Percentiles rank a stretch among this genome's conserved stretches.
These are phyloP conservation scores for Babesia sp. DNA, from an alignment of 169 alveolate genomes.

Conservation along the genomic window DNA sequence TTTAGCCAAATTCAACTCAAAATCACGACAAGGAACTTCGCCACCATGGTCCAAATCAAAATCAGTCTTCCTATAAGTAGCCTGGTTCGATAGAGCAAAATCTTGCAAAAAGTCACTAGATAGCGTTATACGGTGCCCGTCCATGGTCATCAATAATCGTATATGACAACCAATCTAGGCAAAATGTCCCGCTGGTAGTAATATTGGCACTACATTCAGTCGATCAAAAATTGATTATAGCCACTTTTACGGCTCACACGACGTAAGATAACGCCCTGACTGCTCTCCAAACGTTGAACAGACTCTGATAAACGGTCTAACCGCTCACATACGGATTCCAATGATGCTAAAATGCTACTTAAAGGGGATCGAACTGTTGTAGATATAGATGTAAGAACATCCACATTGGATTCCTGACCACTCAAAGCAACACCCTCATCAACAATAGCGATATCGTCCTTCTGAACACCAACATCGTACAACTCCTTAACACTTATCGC, in stretches of 20 bases:
- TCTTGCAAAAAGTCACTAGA: constrained; percentile 57
- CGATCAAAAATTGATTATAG: constrained; percentile 13
- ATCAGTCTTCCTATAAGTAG: constrained; percentile 12
- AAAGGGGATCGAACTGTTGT: too few species aligned
- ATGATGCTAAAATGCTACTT: too few species aligned
- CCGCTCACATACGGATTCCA: background rate
- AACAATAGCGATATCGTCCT: background rate
- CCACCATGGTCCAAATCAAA: background rate
- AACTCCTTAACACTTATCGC: background rate
- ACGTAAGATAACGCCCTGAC: constrained; percentile 1
- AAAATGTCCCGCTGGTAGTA: too few species aligned
- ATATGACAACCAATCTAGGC: too few species aligned
- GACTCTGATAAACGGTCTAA: background rate
- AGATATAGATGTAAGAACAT: too few species aligned
- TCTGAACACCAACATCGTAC: constrained; percentile 10
- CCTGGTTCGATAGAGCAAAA: constrained; percentile 20
- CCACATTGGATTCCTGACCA: too few species aligned
- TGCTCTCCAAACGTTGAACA: constrained; percentile 3
- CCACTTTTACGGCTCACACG: background rate
- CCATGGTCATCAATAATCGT: constrained; percentile 13
- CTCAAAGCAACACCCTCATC: too few species aligned
- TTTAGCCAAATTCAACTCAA: constrained; percentile 25
- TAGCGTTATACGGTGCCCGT: constrained; percentile 43
- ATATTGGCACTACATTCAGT: too few species aligned
- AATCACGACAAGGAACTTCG: constrained; percentile 13